These are phyloP conservation scores for Aspergillus uvarum DNA, from an alignment of 2,329 filamentous ascomycete genomes.

Conservation along the genomic window DNA sequence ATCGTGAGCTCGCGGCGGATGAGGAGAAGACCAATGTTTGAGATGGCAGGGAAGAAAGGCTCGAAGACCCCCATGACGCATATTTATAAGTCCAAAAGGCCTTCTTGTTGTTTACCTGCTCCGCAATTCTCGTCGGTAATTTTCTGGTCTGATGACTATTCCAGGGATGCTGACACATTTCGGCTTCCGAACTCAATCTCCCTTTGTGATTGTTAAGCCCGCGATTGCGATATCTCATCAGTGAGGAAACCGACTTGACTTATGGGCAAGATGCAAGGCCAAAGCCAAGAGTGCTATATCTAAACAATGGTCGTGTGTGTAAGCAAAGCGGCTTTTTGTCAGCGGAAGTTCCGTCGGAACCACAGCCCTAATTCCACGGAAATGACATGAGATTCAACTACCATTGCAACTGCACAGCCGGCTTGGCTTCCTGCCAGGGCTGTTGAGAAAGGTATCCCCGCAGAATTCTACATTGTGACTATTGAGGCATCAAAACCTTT, in stretches of 20 bases:
- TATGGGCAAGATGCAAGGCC: neutral
- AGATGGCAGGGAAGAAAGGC: no score
- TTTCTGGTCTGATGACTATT: no score
- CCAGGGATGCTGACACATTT: neutral
- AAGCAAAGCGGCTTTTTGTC: neutral
- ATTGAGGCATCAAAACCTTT: no score
- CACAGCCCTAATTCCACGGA: neutral
- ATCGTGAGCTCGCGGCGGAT: no score
- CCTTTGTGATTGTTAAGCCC: neutral
- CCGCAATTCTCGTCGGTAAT: neutral
- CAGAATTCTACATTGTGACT: no score
- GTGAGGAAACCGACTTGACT: neutral
- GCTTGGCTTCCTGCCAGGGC: no score
- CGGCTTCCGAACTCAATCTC: neutral
- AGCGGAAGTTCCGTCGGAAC: neutral
- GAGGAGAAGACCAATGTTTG: no score
- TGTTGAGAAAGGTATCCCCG: no score
- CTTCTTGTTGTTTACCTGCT: neutral
- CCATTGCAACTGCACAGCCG: no score
- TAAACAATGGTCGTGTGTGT: neutral
- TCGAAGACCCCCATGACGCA: no score
- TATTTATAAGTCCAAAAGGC: no score
- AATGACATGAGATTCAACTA: no score
- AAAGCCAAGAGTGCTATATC: neutral
- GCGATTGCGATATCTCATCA: neutral